phyloP scores from a whole-genome alignment of 2,329 filamentous ascomycete genomes.

The Fusarium albosuccineum region DNA sequence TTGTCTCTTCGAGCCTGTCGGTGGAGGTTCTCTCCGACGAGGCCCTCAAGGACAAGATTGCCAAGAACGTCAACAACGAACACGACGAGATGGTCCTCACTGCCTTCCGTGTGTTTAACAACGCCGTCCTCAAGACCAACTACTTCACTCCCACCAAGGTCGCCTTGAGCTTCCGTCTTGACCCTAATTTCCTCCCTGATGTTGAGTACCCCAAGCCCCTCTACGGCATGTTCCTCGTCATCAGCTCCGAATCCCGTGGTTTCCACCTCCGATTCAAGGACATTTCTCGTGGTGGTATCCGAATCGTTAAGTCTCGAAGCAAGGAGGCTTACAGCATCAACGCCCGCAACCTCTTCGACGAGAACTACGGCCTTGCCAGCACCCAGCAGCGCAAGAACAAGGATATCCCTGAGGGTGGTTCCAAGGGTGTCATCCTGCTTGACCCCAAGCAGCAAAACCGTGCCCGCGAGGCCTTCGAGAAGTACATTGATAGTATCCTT shows the following conservation, averaged over 20 bases:
- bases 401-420: slow-evolving; percentile 97
- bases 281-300: slow-evolving; percentile 95
- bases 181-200: slow-evolving; percentile 88
- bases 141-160: slow-evolving; percentile 98
- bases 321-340: slow-evolving; percentile 98
- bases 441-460: slow-evolving; percentile 96
- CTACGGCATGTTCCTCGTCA: slow-evolving; percentile 99
- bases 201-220: slow-evolving; percentile 94
- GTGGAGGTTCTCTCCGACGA: slow-evolving; percentile 80
- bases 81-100: slow-evolving; percentile 99
- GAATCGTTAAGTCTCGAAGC: slow-evolving; percentile 97
- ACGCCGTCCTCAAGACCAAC: slow-evolving; percentile 94
- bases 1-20: slow-evolving; percentile 67
- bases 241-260: slow-evolving; percentile 94
- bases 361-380: slow-evolving; percentile 98
- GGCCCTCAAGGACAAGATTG: slow-evolving; percentile 81
- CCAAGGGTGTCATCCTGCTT: slow-evolving; percentile 96
- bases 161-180: slow-evolving; percentile 93
- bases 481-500: slow-evolving; percentile 99
- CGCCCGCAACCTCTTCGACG: slow-evolving; percentile 94
- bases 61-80: slow-evolving; percentile 86
- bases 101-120: slow-evolving; percentile 96
- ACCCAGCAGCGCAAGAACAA: slow-evolving; percentile 99
- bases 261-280: slow-evolving; percentile 99
- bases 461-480: slow-evolving; percentile 92